These are phyloP conservation scores for Bathelium albidoporum DNA, from an alignment of 495 filamentous ascomycete genomes.

Conservation along the genomic window DNA sequence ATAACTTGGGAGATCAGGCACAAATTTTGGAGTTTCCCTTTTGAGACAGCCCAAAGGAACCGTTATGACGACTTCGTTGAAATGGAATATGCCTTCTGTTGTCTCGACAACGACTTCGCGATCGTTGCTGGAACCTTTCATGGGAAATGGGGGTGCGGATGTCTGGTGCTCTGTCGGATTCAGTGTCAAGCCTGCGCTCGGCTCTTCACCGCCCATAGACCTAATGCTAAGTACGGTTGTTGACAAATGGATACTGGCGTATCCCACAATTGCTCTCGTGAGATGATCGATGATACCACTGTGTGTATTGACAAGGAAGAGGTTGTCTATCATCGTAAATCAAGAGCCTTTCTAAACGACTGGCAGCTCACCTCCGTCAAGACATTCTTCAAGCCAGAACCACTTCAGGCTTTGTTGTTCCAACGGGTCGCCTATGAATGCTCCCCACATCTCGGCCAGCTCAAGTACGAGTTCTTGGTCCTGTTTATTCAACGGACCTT, in stretches of 20 bases:
- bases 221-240: background rate
- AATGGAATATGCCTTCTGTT: background rate
- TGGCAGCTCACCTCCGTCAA: constrained; percentile 1
- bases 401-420: constrained; percentile 10
- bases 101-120: background rate
- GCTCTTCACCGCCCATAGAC: background rate
- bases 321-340: background rate
- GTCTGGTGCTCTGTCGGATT: no score
- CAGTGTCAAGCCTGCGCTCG: no score
- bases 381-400: constrained; percentile 13
- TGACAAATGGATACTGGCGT: constrained; percentile 4
- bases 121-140: no score
- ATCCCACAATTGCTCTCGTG: constrained; percentile 1
- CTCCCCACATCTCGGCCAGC: constrained; percentile 8
- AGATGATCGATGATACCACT: constrained; percentile 6
- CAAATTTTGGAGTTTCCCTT: constrained; percentile 5
- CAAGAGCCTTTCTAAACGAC: background rate
- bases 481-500: no score
- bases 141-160: no score
- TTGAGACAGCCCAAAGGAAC: constrained; percentile 15
- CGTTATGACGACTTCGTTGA: constrained; percentile 16
- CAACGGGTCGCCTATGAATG: constrained; percentile 7
- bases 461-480: no score
- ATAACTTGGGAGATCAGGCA: constrained; percentile 7
- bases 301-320: constrained; percentile 12